Evolutionary conservation across 108 stramenopile genomes (phyloP).

Genomic region (Pseudonitzschia pungens): DNA sequence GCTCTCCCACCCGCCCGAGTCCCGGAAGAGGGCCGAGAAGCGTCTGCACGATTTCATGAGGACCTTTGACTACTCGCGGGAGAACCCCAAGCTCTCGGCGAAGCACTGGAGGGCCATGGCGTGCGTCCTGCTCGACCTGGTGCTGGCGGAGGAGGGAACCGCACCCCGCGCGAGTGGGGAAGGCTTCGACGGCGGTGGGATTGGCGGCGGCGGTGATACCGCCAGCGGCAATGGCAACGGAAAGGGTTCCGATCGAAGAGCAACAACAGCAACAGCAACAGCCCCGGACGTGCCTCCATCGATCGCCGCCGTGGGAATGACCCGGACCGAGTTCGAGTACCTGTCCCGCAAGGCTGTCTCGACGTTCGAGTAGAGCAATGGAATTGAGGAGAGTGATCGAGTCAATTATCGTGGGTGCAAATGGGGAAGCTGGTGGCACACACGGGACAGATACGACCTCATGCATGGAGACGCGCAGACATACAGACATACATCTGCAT

Average conservation of each 20-base stretch:
- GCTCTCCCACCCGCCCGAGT: constrained; percentile 22
- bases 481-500: too few relatives aligned
- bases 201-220: too few relatives aligned
- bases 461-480: too few relatives aligned
- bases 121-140: constrained; percentile 59
- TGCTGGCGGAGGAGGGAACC: constrained; percentile 35
- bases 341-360: constrained; percentile 37
- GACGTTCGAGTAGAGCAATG: constrained; percentile 26
- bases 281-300: constrained; percentile 38
- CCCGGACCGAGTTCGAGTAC: constrained; percentile 63
- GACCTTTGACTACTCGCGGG: constrained; percentile 55
- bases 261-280: too few relatives aligned
- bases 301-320: constrained; percentile 42
- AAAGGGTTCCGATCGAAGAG: too few relatives aligned
- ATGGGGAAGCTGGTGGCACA: too few relatives aligned
- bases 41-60: constrained; percentile 59
- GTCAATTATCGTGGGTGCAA: too few relatives aligned
- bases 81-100: constrained; percentile 52
- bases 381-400: too few relatives aligned
- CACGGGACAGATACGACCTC: too few relatives aligned
- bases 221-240: too few relatives aligned
- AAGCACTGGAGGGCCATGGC: constrained; percentile 72
- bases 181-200: too few relatives aligned
- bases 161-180: too few relatives aligned
- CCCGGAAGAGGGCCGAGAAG: constrained; percentile 38